phyloP scores from a whole-genome alignment of 208 protist species.

The Naegleria fowleri region DNA sequence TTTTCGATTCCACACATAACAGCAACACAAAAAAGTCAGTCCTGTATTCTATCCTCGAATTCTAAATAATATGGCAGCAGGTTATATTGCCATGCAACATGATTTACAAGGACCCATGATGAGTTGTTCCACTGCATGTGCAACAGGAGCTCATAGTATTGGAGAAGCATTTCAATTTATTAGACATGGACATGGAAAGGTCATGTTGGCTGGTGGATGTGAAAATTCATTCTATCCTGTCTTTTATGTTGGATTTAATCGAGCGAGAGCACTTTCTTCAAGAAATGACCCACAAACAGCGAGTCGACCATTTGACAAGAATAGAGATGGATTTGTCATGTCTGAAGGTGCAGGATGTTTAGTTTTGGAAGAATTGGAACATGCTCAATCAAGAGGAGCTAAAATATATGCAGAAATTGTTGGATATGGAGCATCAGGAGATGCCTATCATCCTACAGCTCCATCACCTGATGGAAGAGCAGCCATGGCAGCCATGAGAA shows the following conservation, averaged over 20 bases:
- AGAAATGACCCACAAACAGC: slow-evolving; percentile 72
- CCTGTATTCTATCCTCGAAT: slow-evolving; percentile 92
- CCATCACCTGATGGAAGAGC: slow-evolving; percentile 78
- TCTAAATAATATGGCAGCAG: slow-evolving; percentile 91
- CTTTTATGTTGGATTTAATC: slow-evolving; percentile 81
- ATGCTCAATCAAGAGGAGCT: slow-evolving; percentile 65
- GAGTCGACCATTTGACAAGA: slow-evolving; percentile 85
- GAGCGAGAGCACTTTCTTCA: slow-evolving; percentile 80
- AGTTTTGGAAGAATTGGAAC: slow-evolving; percentile 79
- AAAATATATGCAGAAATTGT: slow-evolving; percentile 77
- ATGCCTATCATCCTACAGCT: slow-evolving; percentile 89
- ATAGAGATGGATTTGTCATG: slow-evolving; percentile 89
- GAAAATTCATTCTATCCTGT: slow-evolving; percentile 86
- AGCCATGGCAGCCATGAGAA: slow-evolving; percentile 64
- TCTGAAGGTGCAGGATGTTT: slow-evolving; percentile 89
- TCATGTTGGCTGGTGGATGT: slow-evolving; percentile 80
- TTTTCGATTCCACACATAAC: background rate
- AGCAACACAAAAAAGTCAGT: slow-evolving; percentile 48
- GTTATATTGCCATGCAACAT: slow-evolving; percentile 75
- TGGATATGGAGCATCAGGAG: slow-evolving; percentile 73
- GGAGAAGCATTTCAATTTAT: slow-evolving; percentile 83
- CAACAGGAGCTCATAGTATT: slow-evolving; percentile 92
- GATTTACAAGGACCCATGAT: slow-evolving; percentile 78
- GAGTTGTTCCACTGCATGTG: slow-evolving; percentile 87
- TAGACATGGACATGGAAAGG: slow-evolving; percentile 63